Evolutionary conservation across 805 yeast genomes (phyloP).

Genomic region (Monosporozyma aerobia): DNA sequence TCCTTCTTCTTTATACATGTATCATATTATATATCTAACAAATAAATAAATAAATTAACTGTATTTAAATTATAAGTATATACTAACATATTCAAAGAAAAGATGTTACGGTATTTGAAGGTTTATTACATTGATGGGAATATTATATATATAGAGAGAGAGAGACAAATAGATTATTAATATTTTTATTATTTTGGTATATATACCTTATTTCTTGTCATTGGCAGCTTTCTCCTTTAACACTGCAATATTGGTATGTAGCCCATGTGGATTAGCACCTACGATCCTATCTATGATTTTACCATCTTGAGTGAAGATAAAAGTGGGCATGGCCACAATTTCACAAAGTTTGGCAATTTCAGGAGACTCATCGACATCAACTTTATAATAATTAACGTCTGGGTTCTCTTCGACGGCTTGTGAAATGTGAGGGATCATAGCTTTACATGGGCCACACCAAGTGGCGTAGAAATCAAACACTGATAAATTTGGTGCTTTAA

Average conservation of each 20-base stretch:
- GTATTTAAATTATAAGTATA: neutral
- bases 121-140: neutral
- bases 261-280: conserved; percentile 45
- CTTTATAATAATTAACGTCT: conserved; percentile 50
- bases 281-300: conserved; percentile 46
- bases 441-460: conserved; percentile 76
- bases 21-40: neutral
- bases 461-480: conserved; percentile 61
- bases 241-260: conserved; percentile 16
- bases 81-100: neutral
- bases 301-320: conserved; percentile 53
- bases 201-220: neutral
- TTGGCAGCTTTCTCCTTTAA: conserved; percentile 1
- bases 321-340: conserved; percentile 71
- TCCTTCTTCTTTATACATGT: neutral
- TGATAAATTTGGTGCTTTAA: conserved; percentile 29
- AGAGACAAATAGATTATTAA: no score
- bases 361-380: conserved; percentile 57
- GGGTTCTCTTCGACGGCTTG: conserved; percentile 32
- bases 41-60: neutral
- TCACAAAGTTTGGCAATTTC: conserved; percentile 56
- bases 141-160: neutral
- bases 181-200: neutral
- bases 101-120: neutral
- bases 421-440: conserved; percentile 51